Evolutionary conservation across 2,329 filamentous ascomycete genomes (phyloP), one percentile per base, ranked within the genome.

Genomic region (Juglanconis oblonga): DNA sequence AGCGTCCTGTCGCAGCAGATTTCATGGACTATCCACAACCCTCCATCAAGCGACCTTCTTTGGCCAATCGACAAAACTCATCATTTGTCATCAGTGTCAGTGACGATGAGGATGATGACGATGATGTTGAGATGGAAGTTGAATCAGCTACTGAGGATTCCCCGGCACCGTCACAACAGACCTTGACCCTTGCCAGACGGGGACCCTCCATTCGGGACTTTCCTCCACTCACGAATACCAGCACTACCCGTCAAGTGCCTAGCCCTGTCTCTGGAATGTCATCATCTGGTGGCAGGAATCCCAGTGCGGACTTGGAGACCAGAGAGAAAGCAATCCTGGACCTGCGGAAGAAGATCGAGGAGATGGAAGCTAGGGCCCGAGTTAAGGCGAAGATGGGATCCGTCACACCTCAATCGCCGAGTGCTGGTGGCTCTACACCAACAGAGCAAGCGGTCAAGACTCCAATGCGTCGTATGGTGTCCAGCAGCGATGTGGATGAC

Each of bases 61-160:
- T 83, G 11, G 84, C 87, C 49, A 79, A 78, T 51, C 78, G 80
- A 31, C 77, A 82, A 55, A 80, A 87, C 31, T 80, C 86, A 53
- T 82, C 82, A 3, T 83, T 96, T 55, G 84, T 97, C 44, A 96
- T 97, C 66, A 86, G 96, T 65, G 88, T 96, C 44, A 96, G 91
- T 69, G 93, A 96, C 33, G 84, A 79, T 31, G 80, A 77, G 6
- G 81, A 83, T 69, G 81, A 83, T 42, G 82, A 86, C 53, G 84
- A 86, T 58, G 84, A 87, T 64, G 80, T 87, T 51, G 86, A 87
- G 59, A 89, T 88, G 85, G 87, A 90, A 38, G 79, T 88, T 31
- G 85, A 85, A 32, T 85, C 81, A 51, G 80, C 78, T 9, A 76
- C 73, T 33, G 78, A 81, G 29, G 76, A 76, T 35, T 63, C 62